Percentiles rank a stretch among this genome's conserved stretches.
These are phyloP conservation scores for Penicillium cosmopolitanum DNA, from an alignment of 495 filamentous ascomycete genomes.

Conservation along the genomic window DNA sequence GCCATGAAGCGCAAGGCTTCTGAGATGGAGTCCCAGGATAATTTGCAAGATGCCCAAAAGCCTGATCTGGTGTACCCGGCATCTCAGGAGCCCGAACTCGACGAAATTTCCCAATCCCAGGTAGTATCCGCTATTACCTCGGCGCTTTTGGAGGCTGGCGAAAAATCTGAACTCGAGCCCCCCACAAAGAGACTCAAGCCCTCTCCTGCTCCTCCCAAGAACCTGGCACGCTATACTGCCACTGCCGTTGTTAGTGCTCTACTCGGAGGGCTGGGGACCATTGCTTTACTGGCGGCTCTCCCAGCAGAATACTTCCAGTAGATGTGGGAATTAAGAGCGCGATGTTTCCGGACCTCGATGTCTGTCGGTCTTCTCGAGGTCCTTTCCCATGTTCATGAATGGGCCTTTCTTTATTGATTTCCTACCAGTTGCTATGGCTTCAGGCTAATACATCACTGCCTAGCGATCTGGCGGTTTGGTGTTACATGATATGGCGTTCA, in stretches of 20 bases:
- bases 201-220: conserved; percentile 17
- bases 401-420: not conserved
- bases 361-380: not conserved
- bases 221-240: conserved; percentile 43
- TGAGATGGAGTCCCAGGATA: conserved; percentile 31
- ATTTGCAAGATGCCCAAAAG: conserved; percentile 14
- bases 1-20: conserved; percentile 40
- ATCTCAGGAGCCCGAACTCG: conserved; percentile 34
- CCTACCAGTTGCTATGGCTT: not conserved
- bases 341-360: not conserved
- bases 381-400: not conserved
- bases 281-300: conserved; percentile 51
- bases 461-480: not conserved
- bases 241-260: conserved; percentile 50
- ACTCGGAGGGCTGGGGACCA: conserved; percentile 52
- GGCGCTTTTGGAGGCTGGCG: conserved; percentile 17
- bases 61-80: conserved; percentile 7
- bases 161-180: conserved; percentile 13
- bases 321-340: conserved; percentile 7
- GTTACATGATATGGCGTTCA: not conserved
- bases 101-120: conserved; percentile 17
- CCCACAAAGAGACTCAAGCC: conserved; percentile 41
- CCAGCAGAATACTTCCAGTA: conserved; percentile 46
- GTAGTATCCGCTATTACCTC: conserved; percentile 22
- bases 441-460: not conserved